phyloP scores from a whole-genome alignment of 1,139 yeast species.

The Geotrichum restrictum region DNA sequence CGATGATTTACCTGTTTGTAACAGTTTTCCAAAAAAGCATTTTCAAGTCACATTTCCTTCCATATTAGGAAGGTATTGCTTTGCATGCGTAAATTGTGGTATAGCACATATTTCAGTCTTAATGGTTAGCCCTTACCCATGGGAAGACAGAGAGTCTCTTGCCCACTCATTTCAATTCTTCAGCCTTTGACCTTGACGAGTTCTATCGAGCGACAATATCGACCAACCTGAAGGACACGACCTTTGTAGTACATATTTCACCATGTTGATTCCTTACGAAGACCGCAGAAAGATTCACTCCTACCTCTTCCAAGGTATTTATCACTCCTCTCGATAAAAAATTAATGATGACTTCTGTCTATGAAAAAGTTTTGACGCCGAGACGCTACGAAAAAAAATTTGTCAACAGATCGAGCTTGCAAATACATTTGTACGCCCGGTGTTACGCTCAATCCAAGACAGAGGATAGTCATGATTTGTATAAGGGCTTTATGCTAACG shows the following conservation, averaged over 20 bases:
- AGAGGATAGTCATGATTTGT: neutral
- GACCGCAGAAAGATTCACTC: constrained; percentile 99
- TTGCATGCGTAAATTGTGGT: neutral
- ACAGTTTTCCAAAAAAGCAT: neutral
- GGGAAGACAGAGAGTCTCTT: neutral
- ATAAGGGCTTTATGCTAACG: constrained; percentile 7
- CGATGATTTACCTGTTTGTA: too few relatives aligned
- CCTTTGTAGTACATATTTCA: constrained; percentile 35
- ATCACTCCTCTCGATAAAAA: constrained; percentile 1
- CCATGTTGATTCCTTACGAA: constrained; percentile 98
- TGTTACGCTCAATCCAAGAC: neutral
- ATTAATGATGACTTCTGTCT: neutral
- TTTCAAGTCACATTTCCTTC: constrained; percentile 3
- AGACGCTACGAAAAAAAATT: neutral
- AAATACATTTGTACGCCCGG: neutral
- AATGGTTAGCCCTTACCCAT: constrained; percentile 5
- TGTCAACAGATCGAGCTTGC: neutral
- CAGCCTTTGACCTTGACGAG: constrained; percentile 12
- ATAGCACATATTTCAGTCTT: neutral
- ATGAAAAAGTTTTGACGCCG: constrained; percentile 5
- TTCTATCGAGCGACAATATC: constrained; percentile 17
- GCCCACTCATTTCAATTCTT: constrained; percentile 1
- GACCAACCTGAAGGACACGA: constrained; percentile 15
- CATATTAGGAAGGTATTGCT: neutral
- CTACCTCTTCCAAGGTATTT: constrained; percentile 97